These are phyloP conservation scores for Hyphodiscus sp. DNA, from an alignment of 2,329 filamentous ascomycete genomes.

Conservation along the genomic window DNA sequence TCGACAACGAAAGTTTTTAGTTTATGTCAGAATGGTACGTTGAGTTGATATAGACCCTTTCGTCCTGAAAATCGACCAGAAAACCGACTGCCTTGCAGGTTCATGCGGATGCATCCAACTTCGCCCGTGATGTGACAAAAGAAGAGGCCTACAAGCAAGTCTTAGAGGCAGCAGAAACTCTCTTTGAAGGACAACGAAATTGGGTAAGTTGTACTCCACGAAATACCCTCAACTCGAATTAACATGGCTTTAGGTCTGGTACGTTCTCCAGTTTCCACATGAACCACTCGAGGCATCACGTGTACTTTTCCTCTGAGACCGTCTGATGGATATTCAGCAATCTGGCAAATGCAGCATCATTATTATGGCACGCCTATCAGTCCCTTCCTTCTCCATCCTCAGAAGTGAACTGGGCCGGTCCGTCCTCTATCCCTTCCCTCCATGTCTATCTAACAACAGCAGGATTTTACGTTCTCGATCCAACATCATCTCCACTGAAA, in stretches of 20 bases:
- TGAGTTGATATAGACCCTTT: not conserved
- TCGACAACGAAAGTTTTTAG: not conserved
- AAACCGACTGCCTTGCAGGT: constrained; percentile 16
- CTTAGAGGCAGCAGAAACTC: constrained; percentile 59
- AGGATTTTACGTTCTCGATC: constrained; percentile 70
- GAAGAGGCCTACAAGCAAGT: constrained; percentile 69
- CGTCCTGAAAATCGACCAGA: not conserved
- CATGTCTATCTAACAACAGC: constrained; percentile 1
- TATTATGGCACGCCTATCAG: constrained; percentile 75
- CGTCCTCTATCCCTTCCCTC: not conserved
- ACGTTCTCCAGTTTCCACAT: constrained; percentile 6
- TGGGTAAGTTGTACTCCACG: constrained; percentile 49
- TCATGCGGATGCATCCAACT: constrained; percentile 74
- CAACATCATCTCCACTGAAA: constrained; percentile 32
- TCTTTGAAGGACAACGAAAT: constrained; percentile 69
- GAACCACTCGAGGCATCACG: not conserved
- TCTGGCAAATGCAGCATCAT: constrained; percentile 65
- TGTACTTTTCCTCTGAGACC: not conserved
- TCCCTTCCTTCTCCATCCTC: constrained; percentile 60
- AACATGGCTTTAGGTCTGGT: constrained; percentile 35
- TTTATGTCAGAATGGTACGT: not conserved
- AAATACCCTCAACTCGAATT: not conserved
- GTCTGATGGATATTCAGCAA: constrained; percentile 46
- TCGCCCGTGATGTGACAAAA: constrained; percentile 60
- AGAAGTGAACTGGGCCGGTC: constrained; percentile 71